Conservation (phyloP, 2,329 filamentous ascomycete species). For the Aspergillus texensis region DNA sequence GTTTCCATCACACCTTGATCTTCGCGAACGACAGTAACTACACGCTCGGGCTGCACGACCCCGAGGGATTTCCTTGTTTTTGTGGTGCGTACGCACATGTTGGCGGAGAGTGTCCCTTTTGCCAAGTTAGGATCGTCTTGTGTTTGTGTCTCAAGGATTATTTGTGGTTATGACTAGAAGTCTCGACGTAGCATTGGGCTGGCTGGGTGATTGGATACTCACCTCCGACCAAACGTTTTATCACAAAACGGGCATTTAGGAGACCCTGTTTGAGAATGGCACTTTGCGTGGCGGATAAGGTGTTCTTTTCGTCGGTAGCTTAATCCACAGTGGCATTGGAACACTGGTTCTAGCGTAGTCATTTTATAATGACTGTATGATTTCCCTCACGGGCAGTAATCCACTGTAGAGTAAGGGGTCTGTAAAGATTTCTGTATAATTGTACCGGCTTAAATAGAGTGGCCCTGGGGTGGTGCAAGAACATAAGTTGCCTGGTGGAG, state of each 20-base stretch:
- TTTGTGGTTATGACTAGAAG: no score
- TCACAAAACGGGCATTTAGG: conserved; percentile 19
- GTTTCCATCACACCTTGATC: not conserved
- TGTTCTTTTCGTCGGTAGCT: conserved; percentile 24
- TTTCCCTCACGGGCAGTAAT: not conserved
- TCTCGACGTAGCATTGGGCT: no score
- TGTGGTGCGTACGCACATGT: conserved; percentile 22
- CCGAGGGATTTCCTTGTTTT: not conserved
- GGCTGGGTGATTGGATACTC: not conserved
- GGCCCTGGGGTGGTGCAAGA: no score
- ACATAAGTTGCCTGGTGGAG: no score
- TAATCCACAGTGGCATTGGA: conserved; percentile 13
- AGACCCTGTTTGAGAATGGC: not conserved
- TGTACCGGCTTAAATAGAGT: no score
- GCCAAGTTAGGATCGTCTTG: not conserved
- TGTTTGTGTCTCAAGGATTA: no score
- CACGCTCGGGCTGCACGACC: conserved; percentile 19
- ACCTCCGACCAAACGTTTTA: conserved; percentile 19
- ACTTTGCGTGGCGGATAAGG: conserved; percentile 17
- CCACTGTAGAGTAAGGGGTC: fast-evolving
- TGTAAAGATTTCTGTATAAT: no score
- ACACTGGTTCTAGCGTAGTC: not conserved
- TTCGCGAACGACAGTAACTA: conserved; percentile 16
- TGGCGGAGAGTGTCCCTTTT: conserved; percentile 20
- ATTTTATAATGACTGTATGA: not conserved